Conservation (phyloP, 2,329 filamentous ascomycete species). For the Fusarium illudens region DNA sequence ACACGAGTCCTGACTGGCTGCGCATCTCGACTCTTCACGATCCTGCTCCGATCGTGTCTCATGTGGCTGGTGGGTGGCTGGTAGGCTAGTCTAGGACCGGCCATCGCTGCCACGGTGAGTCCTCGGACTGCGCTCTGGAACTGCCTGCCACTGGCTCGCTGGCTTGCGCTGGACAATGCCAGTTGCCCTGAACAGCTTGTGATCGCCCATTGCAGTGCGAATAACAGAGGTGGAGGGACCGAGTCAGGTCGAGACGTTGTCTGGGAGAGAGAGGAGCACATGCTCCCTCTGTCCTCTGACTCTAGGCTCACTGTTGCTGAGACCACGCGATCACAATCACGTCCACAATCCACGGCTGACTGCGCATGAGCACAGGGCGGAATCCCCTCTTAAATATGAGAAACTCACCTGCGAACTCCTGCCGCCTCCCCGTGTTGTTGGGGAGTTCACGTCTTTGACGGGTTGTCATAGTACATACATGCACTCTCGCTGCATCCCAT, state of each 20-base stretch:
- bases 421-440: not conserved
- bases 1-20: slow-evolving; percentile 30
- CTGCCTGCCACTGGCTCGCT: not conserved
- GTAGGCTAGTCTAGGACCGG: slow-evolving; percentile 19
- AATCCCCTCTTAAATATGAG: not conserved
- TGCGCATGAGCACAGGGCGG: not conserved
- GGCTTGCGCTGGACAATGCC: not conserved
- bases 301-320: slow-evolving; percentile 1
- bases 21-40: slow-evolving; percentile 17
- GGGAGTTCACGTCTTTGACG: not conserved
- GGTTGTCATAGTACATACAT: not conserved
- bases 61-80: slow-evolving; percentile 19
- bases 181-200: slow-evolving; percentile 25
- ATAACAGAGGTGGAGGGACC: not conserved
- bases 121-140: slow-evolving; percentile 11
- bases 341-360: slow-evolving; percentile 16
- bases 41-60: slow-evolving; percentile 29
- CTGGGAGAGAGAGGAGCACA: slow-evolving; percentile 28
- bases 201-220: slow-evolving; percentile 19
- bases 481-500: not conserved
- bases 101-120: slow-evolving; percentile 11
- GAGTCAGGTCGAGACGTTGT: slow-evolving; percentile 25
- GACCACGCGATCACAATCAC: slow-evolving; percentile 35
- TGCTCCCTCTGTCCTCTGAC: not conserved
- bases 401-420: not conserved